These are phyloP conservation scores for Apiospora malaysiana DNA, from an alignment of 2,329 filamentous ascomycete genomes.

Conservation along the genomic window DNA sequence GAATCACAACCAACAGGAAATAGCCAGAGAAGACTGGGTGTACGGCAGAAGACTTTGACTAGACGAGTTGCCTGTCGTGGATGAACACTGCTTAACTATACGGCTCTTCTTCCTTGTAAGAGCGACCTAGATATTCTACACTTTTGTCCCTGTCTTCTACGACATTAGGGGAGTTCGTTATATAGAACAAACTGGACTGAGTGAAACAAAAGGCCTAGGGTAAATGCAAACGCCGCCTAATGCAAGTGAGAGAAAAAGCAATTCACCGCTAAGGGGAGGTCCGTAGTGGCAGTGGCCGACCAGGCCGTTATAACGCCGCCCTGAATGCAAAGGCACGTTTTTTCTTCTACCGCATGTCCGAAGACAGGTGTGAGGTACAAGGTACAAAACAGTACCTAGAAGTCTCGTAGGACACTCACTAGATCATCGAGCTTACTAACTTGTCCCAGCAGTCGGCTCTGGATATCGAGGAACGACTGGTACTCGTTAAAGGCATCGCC, in stretches of 20 bases:
- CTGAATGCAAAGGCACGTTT: background rate
- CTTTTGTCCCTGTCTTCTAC: background rate
- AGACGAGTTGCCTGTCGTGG: background rate
- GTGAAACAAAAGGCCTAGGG: background rate
- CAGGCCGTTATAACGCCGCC: constrained; percentile 24
- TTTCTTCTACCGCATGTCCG: background rate
- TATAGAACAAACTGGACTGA: background rate
- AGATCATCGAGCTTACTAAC: constrained; percentile 83
- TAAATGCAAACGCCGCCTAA: constrained; percentile 25
- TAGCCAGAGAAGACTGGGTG: background rate
- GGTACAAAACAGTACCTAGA: constrained; percentile 47
- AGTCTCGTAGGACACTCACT: constrained; percentile 83
- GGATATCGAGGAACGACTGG: constrained; percentile 64
- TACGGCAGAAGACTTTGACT: background rate
- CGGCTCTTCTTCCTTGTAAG: background rate
- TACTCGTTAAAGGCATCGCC: constrained; percentile 73
- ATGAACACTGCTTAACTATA: background rate
- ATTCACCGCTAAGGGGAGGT: constrained; percentile 1
- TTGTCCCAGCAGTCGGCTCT: constrained; percentile 78
- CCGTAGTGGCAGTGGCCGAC: background rate
- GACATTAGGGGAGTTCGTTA: background rate
- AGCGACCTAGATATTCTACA: constrained; percentile 6
- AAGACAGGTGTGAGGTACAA: background rate
- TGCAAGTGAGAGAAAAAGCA: constrained; percentile 20
- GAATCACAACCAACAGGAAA: background rate